Conservation (phyloP, 257 asterid genomes). For the Paulownia fortunei region DNA sequence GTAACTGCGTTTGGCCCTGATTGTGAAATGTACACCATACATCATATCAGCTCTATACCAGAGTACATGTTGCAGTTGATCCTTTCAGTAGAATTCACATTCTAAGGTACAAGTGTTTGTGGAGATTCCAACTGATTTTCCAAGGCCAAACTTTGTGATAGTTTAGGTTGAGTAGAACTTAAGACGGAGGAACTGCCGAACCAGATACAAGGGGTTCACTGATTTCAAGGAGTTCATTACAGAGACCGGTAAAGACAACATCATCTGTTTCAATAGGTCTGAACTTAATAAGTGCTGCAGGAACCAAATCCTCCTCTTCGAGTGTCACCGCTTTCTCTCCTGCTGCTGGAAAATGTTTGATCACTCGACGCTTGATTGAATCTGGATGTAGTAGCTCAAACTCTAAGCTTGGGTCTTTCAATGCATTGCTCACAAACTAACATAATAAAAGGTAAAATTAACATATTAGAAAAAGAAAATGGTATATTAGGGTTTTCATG, state of each 20-base stretch:
- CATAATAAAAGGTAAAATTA: background rate
- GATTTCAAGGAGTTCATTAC: constrained; percentile 75
- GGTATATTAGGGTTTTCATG: background rate
- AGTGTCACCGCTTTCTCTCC: constrained; percentile 62
- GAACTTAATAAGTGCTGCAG: constrained; percentile 86
- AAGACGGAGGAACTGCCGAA: constrained; percentile 50
- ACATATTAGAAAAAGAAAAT: background rate
- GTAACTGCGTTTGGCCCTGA: background rate
- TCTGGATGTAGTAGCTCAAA: constrained; percentile 81
- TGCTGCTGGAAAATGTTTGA: constrained; percentile 69
- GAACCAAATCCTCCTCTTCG: constrained; percentile 92
- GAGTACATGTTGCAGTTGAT: background rate
- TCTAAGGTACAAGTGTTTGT: background rate
- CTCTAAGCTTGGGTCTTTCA: constrained; percentile 83
- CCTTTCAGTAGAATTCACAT: background rate
- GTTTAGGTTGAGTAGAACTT: background rate
- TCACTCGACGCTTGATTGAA: constrained; percentile 63
- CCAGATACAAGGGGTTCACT: constrained; percentile 71
- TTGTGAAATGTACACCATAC: background rate
- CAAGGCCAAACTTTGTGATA: background rate
- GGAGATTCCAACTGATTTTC: background rate
- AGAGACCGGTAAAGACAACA: constrained; percentile 74
- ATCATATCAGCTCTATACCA: background rate
- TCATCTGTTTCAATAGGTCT: constrained; percentile 78
- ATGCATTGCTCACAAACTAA: constrained; percentile 83